These are phyloP conservation scores for Trichomonas tenax DNA, from an alignment of 208 protist species.

Conservation along the genomic window DNA sequence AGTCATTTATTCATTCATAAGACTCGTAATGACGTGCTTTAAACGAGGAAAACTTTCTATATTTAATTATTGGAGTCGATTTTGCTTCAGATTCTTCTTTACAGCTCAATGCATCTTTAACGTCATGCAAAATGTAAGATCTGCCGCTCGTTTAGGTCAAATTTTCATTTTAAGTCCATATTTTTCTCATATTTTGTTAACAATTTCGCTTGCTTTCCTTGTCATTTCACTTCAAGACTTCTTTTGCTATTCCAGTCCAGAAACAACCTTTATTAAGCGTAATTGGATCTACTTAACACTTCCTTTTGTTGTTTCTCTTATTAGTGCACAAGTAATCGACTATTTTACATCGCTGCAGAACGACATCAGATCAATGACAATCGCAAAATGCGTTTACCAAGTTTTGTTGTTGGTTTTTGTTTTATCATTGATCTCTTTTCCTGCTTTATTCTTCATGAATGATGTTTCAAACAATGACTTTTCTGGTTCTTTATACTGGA, in stretches of 20 bases:
- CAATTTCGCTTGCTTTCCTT: not conserved
- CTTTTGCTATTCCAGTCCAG: not conserved
- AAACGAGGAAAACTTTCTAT: not conserved
- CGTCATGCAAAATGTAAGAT: not conserved
- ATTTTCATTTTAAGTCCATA: not conserved
- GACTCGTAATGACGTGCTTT: not conserved
- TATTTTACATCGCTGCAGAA: not conserved
- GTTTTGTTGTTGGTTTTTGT: not conserved
- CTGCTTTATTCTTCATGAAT: not conserved
- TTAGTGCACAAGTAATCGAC: not conserved
- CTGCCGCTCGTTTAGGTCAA: not conserved
- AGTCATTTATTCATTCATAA: not conserved
- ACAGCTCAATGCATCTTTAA: not conserved
- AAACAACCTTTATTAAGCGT: not conserved
- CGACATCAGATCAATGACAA: not conserved
- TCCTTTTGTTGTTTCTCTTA: not conserved
- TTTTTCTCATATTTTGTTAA: not conserved
- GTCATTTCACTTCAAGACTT: not conserved
- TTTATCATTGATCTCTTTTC: not conserved
- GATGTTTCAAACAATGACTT: not conserved
- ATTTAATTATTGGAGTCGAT: not conserved
- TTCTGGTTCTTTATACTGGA: not conserved
- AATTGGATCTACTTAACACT: not conserved
- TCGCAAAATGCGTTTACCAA: not conserved
- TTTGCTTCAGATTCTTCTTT: not conserved